Conservation (phyloP, 352 stramenopile species). For the Thalassiosira livingstoniorum region DNA sequence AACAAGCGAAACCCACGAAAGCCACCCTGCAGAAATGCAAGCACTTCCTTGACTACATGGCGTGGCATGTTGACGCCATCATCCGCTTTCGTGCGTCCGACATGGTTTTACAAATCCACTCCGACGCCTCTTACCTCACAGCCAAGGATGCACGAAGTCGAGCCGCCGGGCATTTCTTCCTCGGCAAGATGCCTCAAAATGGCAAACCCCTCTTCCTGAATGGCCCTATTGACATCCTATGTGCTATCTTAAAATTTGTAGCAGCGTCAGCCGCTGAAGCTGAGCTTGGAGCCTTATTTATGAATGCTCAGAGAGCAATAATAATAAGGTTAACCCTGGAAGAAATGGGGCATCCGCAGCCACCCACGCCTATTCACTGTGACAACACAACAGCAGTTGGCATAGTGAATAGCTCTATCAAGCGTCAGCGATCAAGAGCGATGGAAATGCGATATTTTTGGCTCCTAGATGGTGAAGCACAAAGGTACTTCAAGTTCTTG, state of each 20-base stretch:
- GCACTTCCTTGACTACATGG: constrained; percentile 53
- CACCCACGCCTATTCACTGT: constrained; percentile 13
- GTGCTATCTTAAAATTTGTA: constrained; percentile 23
- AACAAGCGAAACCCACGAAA: background rate
- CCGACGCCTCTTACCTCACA: constrained; percentile 49
- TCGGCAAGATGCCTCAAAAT: constrained; percentile 2
- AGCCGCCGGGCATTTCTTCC: constrained; percentile 38
- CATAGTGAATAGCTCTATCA: constrained; percentile 13
- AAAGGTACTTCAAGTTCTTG: background rate
- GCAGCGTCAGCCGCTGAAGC: constrained; percentile 30
- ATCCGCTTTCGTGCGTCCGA: constrained; percentile 42
- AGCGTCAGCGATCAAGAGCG: background rate
- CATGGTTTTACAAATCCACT: constrained; percentile 52
- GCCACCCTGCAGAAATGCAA: background rate
- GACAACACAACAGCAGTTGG: constrained; percentile 12
- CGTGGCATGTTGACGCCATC: constrained; percentile 47
- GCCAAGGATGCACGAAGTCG: constrained; percentile 25
- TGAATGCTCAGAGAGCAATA: constrained; percentile 30
- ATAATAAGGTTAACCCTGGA: constrained; percentile 3
- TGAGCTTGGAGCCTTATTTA: constrained; percentile 23
- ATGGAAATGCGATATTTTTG: constrained; percentile 13
- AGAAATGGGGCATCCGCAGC: constrained; percentile 34
- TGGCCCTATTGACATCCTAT: constrained; percentile 17
- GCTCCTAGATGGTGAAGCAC: background rate
- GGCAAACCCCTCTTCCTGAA: constrained; percentile 7